A percentile compares a stretch with the other conserved stretches of the same genome.
These are phyloP conservation scores for Cyberlindnera amylophila DNA, from an alignment of 805 yeast species.

Conservation along the genomic window DNA sequence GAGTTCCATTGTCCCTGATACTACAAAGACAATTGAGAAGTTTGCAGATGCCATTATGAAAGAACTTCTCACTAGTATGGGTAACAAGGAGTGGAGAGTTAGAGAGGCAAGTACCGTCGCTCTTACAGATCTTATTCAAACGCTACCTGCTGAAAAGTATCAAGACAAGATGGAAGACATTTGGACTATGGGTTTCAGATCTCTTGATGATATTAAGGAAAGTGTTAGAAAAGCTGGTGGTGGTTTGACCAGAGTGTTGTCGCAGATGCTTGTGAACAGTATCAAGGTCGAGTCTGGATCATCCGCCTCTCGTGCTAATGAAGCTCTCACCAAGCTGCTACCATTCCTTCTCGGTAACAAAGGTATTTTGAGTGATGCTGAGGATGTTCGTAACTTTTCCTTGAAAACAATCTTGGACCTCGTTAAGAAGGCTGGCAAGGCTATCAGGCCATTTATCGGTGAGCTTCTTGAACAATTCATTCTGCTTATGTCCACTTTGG, in stretches of 20 bases:
- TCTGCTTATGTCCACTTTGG: conserved; percentile 75
- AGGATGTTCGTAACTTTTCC: conserved; percentile 76
- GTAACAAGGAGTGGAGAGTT: conserved; percentile 86
- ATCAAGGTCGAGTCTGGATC: conserved; percentile 44
- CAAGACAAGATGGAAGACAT: conserved; percentile 55
- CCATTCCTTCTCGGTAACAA: conserved; percentile 78
- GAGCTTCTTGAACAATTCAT: conserved; percentile 65
- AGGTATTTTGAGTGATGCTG: conserved; percentile 82
- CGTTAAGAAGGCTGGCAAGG: conserved; percentile 57
- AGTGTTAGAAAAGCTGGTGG: conserved; percentile 83
- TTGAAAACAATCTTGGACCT: conserved; percentile 69
- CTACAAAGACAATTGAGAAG: conserved; percentile 47
- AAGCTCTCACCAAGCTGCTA: conserved; percentile 52
- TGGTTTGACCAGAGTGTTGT: conserved; percentile 60
- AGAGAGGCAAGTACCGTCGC: conserved; percentile 84
- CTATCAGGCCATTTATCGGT: conserved; percentile 66
- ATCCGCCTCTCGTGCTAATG: conserved; percentile 38
- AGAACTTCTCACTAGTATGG: conserved; percentile 67
- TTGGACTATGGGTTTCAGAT: conserved; percentile 86
- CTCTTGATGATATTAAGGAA: conserved; percentile 91
- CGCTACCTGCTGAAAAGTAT: conserved; percentile 49
- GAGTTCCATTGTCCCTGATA: conserved; percentile 60
- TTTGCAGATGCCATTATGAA: conserved; percentile 56
- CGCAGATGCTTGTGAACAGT: conserved; percentile 56
- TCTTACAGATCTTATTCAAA: conserved; percentile 61